Conservation (phyloP, 2,329 filamentous ascomycete genomes). For the Aureobasidium pullulans region DNA sequence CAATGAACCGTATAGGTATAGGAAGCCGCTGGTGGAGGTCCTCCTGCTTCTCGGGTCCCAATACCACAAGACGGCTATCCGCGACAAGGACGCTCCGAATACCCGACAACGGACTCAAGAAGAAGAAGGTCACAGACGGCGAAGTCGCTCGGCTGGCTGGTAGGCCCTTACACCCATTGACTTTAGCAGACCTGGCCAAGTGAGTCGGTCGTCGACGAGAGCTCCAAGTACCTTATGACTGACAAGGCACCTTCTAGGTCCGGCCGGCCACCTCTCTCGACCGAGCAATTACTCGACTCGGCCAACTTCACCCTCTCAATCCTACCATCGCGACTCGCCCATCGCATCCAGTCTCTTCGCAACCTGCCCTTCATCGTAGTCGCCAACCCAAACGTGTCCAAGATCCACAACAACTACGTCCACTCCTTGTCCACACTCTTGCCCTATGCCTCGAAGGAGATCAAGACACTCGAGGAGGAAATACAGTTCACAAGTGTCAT, state of each 20-base stretch:
- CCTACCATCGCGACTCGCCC: conserved; percentile 83
- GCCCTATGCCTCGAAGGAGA: conserved; percentile 68
- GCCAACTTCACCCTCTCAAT: conserved; percentile 94
- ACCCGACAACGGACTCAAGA: conserved; percentile 23
- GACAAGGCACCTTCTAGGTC: conserved; percentile 38
- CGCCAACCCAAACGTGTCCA: conserved; percentile 89
- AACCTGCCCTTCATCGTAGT: conserved; percentile 97
- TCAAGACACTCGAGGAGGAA: conserved; percentile 76
- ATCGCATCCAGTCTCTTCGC: conserved; percentile 85
- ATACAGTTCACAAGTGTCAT: conserved; percentile 86
- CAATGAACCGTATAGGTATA: neutral
- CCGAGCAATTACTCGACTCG: conserved; percentile 72
- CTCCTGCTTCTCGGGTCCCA: neutral
- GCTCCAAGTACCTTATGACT: neutral
- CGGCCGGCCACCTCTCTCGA: conserved; percentile 77
- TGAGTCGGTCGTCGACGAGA: conserved; percentile 35
- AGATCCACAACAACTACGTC: conserved; percentile 93
- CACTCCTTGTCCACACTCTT: conserved; percentile 87
- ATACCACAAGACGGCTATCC: neutral
- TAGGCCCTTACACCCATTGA: conserved; percentile 71
- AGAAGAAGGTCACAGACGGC: conserved; percentile 51
- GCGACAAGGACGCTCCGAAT: neutral
- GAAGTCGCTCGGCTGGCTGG: conserved; percentile 73
- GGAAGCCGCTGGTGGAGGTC: neutral
- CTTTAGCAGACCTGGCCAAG: conserved; percentile 82